A percentile compares a stretch with the other conserved stretches of the same genome.
Conservation (phyloP, 768 basidiomycete species). For the Mycena capillaripes region DNA sequence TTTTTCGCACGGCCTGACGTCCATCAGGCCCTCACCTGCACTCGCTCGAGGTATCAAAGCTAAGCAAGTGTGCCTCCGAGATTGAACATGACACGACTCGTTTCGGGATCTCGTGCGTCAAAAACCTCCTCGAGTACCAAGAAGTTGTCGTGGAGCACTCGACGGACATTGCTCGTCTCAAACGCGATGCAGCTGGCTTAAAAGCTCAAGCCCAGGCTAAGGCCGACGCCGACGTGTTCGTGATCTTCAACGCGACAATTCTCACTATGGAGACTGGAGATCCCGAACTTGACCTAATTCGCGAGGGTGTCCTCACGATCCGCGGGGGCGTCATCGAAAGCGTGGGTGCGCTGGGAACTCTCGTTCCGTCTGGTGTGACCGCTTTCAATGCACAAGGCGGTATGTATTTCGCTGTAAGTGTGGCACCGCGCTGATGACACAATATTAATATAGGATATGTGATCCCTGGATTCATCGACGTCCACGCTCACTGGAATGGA, state of each 20-base stretch:
- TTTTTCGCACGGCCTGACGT: neutral
- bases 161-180: slow-evolving; percentile 73
- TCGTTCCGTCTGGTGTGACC: slow-evolving; percentile 55
- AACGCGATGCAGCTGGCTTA: slow-evolving; percentile 58
- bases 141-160: slow-evolving; percentile 71
- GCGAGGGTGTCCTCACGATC: slow-evolving; percentile 65
- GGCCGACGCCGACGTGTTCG: slow-evolving; percentile 64
- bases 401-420: slow-evolving; percentile 43
- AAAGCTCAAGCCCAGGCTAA: slow-evolving; percentile 38
- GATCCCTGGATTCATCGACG: slow-evolving; percentile 81
- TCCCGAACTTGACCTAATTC: slow-evolving; percentile 62
- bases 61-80: slow-evolving; percentile 61
- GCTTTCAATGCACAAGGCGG: slow-evolving; percentile 75
- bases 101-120: slow-evolving; percentile 76
- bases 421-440: neutral
- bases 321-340: slow-evolving; percentile 71
- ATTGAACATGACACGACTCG: slow-evolving; percentile 64
- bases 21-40: slow-evolving; percentile 73
- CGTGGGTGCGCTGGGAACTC: slow-evolving; percentile 52
- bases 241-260: slow-evolving; percentile 78
- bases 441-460: slow-evolving; percentile 65
- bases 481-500: slow-evolving; percentile 82
- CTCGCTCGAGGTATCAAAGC: slow-evolving; percentile 67
- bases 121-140: slow-evolving; percentile 67
- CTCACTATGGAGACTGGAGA: slow-evolving; percentile 77